Evolutionary conservation across 441 rosid genomes (phyloP).

Genomic region (Jatropha podagrica): DNA sequence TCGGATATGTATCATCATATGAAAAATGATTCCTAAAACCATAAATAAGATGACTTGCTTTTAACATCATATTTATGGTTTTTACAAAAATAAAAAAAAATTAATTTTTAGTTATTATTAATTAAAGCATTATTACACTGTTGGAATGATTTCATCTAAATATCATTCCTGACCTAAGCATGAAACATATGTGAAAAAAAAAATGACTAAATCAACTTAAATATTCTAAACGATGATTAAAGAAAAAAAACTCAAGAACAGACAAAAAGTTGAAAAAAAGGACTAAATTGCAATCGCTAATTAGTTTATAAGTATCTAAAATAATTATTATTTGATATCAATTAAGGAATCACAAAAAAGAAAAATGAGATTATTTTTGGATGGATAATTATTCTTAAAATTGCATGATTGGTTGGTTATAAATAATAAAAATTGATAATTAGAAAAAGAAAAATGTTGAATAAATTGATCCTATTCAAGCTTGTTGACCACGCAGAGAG

Average conservation of each 20-base stretch:
- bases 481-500: slow-evolving; percentile 30
- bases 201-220: not conserved
- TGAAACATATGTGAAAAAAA: not conserved
- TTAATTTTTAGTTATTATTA: too few relatives aligned
- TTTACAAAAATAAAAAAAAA: too few relatives aligned
- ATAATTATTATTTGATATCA: not conserved
- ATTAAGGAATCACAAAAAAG: not conserved
- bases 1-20: too few relatives aligned
- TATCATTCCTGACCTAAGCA: too few relatives aligned
- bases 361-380: not conserved
- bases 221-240: too few relatives aligned
- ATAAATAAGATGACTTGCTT: too few relatives aligned
- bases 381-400: not conserved
- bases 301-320: not conserved
- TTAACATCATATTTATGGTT: too few relatives aligned
- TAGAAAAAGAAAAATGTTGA: not conserved
- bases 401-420: slow-evolving; percentile 6
- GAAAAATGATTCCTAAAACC: too few relatives aligned
- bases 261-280: not conserved
- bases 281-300: not conserved
- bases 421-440: not conserved
- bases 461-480: slow-evolving; percentile 13
- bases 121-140: too few relatives aligned
- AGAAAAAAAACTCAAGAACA: too few relatives aligned
- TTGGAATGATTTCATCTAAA: too few relatives aligned